phyloP scores from a whole-genome alignment of 75 land plant genomes.

The Cryptomeria japonica region DNA sequence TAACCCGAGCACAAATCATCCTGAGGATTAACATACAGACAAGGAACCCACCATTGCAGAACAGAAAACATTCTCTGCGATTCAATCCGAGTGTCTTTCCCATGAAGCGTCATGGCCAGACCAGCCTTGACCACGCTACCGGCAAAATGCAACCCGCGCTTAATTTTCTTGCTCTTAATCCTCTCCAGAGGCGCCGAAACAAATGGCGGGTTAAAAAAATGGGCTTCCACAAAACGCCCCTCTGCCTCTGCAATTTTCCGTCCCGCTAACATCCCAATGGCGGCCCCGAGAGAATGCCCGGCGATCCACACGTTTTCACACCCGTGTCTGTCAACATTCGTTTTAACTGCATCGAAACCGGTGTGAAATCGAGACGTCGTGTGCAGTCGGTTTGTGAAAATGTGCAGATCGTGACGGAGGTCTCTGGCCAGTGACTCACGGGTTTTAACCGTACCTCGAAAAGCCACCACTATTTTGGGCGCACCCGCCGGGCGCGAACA shows the following conservation, averaged over 20 bases:
- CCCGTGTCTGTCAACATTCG: background rate
- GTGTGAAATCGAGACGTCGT: constrained; percentile 30
- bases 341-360: constrained; percentile 10
- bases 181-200: constrained; percentile 56
- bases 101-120: constrained; percentile 31
- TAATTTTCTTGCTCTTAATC: constrained; percentile 43
- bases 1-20: constrained; percentile 61
- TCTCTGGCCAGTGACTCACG: constrained; percentile 33
- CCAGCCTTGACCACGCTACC: constrained; percentile 60
- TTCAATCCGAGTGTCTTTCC: background rate
- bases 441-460: constrained; percentile 55
- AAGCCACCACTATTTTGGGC: constrained; percentile 54
- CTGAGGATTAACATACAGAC: constrained; percentile 49
- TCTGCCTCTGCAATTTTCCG: constrained; percentile 35
- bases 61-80: constrained; percentile 28
- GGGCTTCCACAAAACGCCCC: constrained; percentile 41
- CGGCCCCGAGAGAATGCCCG: constrained; percentile 76
- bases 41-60: constrained; percentile 50
- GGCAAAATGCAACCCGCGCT: constrained; percentile 45
- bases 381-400: constrained; percentile 42
- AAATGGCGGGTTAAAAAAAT: constrained; percentile 71
- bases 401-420: constrained; percentile 30
- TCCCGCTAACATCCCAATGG: constrained; percentile 56
- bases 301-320: constrained; percentile 46
- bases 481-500: background rate